Percentiles rank a stretch among this genome's conserved stretches.
phyloP scores from a whole-genome alignment of 257 asterid species.

The Orobanche coerulescens region DNA sequence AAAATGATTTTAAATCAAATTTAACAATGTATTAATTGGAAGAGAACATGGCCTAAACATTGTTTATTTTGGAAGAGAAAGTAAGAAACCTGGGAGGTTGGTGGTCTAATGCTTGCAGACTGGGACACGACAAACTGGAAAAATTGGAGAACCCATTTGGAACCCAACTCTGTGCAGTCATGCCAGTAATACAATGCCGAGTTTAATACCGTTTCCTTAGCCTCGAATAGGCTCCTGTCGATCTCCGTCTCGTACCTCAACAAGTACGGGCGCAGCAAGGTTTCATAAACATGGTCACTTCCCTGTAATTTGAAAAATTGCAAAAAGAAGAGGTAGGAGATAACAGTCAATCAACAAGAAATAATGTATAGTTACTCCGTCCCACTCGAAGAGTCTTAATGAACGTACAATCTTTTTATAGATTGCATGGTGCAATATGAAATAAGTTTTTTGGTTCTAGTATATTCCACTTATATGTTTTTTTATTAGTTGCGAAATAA shows the following conservation, averaged over 20 bases:
- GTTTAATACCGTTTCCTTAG: constrained; percentile 57
- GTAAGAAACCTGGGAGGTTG: constrained; percentile 34
- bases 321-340: too few relatives aligned
- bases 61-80: too few relatives aligned
- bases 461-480: too few relatives aligned
- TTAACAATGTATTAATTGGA: too few relatives aligned
- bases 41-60: too few relatives aligned
- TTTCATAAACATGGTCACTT: constrained; percentile 48
- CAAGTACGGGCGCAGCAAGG: constrained; percentile 51
- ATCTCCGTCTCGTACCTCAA: constrained; percentile 49
- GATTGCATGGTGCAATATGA: too few relatives aligned
- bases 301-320: constrained; percentile 36
- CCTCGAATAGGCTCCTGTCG: constrained; percentile 43
- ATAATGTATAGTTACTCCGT: background rate
- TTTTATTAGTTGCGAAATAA: too few relatives aligned
- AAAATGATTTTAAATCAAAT: too few relatives aligned
- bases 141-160: constrained; percentile 35
- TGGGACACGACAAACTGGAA: constrained; percentile 42
- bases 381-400: too few relatives aligned
- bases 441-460: too few relatives aligned
- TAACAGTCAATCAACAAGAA: background rate
- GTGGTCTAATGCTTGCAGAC: constrained; percentile 21
- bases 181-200: constrained; percentile 53
- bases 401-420: too few relatives aligned
- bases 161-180: constrained; percentile 49